A percentile compares a stretch with the other conserved stretches of the same genome.
These are phyloP conservation scores for Termitomyces eurrhizus DNA, from an alignment of 768 basidiomycete species.

Conservation along the genomic window DNA sequence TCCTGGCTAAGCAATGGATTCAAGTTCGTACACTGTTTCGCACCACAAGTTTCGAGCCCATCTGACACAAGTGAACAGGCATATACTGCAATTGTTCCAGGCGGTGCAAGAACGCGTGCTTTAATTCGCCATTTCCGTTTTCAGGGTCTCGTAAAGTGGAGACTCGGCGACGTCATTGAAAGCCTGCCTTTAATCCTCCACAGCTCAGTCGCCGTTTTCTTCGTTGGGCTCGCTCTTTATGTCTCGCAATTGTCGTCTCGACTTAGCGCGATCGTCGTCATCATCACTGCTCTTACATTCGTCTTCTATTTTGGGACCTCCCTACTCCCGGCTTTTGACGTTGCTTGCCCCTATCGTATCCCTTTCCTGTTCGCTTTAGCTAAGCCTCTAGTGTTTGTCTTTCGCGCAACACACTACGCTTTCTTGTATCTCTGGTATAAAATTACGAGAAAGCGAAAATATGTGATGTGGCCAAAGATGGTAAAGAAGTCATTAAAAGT, in stretches of 20 bases:
- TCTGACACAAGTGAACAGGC: not conserved
- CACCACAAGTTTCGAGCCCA: not conserved
- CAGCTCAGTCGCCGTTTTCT: slow-evolving; percentile 16
- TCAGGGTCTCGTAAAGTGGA: slow-evolving; percentile 11
- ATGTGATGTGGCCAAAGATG: not conserved
- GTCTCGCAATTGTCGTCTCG: not conserved
- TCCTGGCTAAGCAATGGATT: slow-evolving; percentile 5
- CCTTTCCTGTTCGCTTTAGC: not conserved
- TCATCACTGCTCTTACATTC: not conserved
- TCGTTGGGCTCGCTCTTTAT: slow-evolving; percentile 15
- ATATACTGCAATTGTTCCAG: slow-evolving; percentile 4
- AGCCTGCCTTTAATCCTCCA: slow-evolving; percentile 16
- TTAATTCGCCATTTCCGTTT: slow-evolving; percentile 8
- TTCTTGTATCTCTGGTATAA: no score
- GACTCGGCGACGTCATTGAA: slow-evolving; percentile 8
- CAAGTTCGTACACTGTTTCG: not conserved
- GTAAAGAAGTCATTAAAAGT: not conserved
- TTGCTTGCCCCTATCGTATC: not conserved
- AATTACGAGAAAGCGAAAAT: not conserved
- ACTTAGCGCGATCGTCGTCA: not conserved
- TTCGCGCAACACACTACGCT: not conserved
- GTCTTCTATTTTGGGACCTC: slow-evolving; percentile 3
- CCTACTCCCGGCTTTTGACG: not conserved
- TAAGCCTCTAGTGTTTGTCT: not conserved
- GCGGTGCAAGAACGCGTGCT: slow-evolving; percentile 1